A percentile compares a stretch with the other conserved stretches of the same genome.
phyloP scores from a whole-genome alignment of 2,329 filamentous ascomycete genomes.

The Beauveria australis region DNA sequence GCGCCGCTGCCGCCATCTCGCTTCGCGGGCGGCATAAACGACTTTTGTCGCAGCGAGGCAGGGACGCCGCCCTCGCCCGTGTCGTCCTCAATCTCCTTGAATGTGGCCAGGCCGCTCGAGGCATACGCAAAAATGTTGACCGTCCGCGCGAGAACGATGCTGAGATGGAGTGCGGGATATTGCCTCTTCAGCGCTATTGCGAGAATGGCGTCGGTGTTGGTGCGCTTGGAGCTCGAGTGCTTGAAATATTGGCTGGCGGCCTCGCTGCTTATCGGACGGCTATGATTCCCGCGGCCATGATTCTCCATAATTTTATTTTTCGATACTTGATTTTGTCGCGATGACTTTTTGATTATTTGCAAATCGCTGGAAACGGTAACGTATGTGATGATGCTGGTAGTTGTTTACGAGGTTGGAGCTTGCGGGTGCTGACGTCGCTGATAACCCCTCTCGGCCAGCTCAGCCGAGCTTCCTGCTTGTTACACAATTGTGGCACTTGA shows the following conservation, averaged over 20 bases:
- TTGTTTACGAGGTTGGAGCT: not conserved
- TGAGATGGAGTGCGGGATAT: slow-evolving; percentile 6
- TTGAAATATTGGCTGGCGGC: slow-evolving; percentile 20
- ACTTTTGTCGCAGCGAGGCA: slow-evolving; percentile 28
- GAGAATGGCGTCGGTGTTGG: slow-evolving; percentile 36
- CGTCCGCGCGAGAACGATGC: slow-evolving; percentile 12
- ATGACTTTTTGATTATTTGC: not conserved
- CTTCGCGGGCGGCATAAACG: slow-evolving; percentile 31
- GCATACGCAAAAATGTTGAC: slow-evolving; percentile 36
- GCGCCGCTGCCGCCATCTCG: slow-evolving; percentile 33
- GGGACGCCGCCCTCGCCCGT: slow-evolving; percentile 20
- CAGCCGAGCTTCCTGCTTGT: not conserved
- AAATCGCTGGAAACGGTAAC: not conserved
- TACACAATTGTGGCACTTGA: not conserved
- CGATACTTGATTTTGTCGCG: not conserved
- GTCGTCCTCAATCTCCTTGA: slow-evolving; percentile 22
- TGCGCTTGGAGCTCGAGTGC: slow-evolving; percentile 31
- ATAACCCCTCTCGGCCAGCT: slow-evolving; percentile 2
- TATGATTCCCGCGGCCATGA: not conserved
- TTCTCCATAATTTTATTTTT: not conserved
- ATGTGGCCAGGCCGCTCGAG: slow-evolving; percentile 28
- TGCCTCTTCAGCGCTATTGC: slow-evolving; percentile 30
- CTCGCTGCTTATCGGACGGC: not conserved
- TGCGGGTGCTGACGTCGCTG: not conserved
- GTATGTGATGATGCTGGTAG: not conserved